Evolutionary conservation across 2,329 filamentous ascomycete species (phyloP).

Genomic region (Aureobasidium vineae): DNA sequence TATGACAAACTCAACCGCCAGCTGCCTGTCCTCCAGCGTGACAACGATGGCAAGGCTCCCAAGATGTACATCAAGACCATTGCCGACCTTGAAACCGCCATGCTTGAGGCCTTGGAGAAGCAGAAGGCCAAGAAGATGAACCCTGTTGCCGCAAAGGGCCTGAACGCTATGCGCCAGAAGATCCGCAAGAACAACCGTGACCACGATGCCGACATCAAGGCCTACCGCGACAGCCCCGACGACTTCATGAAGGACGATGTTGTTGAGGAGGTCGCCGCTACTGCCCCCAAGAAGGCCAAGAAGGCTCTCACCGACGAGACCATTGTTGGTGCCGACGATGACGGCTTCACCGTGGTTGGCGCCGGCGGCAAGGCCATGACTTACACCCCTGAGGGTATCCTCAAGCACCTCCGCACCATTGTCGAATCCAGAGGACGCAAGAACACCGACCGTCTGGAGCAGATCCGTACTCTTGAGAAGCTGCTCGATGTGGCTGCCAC

Average conservation of each 20-base stretch:
- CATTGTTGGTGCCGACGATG: constrained; percentile 63
- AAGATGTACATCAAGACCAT: constrained; percentile 92
- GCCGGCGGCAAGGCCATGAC: constrained; percentile 84
- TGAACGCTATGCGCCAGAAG: constrained; percentile 97
- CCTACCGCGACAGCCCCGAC: constrained; percentile 81
- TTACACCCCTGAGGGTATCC: constrained; percentile 96
- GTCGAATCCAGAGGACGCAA: constrained; percentile 97
- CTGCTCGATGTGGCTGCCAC: constrained; percentile 82
- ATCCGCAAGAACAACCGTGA: constrained; percentile 99
- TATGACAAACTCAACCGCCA: constrained; percentile 63
- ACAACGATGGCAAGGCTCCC: constrained; percentile 70
- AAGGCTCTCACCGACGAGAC: constrained; percentile 52
- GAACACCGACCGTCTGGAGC: constrained; percentile 92
- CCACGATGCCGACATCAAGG: constrained; percentile 80
- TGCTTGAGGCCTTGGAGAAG: constrained; percentile 92
- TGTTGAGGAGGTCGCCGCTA: constrained; percentile 62
- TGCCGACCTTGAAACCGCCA: constrained; percentile 88
- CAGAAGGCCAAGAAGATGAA: constrained; percentile 99
- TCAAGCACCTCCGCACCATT: constrained; percentile 92
- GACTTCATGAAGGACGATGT: constrained; percentile 83
- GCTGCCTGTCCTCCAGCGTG: constrained; percentile 47
- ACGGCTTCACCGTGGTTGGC: constrained; percentile 85
- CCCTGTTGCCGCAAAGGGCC: constrained; percentile 84
- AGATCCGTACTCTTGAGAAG: constrained; percentile 98
- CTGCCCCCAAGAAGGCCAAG: constrained; percentile 52